Evolutionary conservation across 1,284 basidiomycete species (phyloP).

Genomic region (Polyporus tsugae): DNA sequence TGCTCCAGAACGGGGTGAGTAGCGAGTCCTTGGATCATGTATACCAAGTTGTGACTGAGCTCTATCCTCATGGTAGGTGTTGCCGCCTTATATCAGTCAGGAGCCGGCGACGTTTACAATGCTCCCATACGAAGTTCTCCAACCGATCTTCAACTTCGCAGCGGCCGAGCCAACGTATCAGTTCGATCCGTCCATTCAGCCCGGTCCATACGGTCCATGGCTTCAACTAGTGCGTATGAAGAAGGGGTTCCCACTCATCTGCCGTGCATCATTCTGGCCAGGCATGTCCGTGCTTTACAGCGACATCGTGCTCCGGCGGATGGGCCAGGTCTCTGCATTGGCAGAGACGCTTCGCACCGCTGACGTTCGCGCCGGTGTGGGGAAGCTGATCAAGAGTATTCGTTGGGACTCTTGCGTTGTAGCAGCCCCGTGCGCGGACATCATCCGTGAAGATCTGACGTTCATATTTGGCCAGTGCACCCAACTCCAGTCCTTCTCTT

Average conservation of each 20-base stretch:
- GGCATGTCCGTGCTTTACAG: constrained; percentile 11
- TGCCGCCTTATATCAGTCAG: not conserved
- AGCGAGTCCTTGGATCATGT: not conserved
- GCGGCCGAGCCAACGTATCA: not conserved
- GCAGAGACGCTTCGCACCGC: constrained; percentile 4
- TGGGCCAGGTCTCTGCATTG: constrained; percentile 16
- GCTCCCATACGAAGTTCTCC: not conserved
- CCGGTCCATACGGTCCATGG: constrained; percentile 3
- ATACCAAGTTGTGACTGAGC: not conserved
- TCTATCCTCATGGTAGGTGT: not conserved
- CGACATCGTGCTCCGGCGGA: constrained; percentile 17
- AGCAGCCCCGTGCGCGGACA: not conserved
- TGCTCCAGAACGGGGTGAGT: not conserved
- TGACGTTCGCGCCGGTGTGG: not conserved
- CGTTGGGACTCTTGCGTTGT: constrained; percentile 8
- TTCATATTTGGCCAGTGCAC: constrained; percentile 3
- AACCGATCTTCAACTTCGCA: not conserved
- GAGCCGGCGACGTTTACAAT: not conserved
- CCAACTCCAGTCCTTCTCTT: constrained; percentile 3
- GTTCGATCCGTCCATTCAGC: not conserved
- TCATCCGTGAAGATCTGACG: constrained; percentile 11
- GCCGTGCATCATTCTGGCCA: constrained; percentile 8
- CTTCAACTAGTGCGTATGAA: not conserved
- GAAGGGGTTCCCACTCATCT: constrained; percentile 11
- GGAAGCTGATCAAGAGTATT: not conserved